Evolutionary conservation across 441 rosid species (phyloP), one percentile per base, ranked within the genome.

Genomic region (Flueggea neowawraea): DNA sequence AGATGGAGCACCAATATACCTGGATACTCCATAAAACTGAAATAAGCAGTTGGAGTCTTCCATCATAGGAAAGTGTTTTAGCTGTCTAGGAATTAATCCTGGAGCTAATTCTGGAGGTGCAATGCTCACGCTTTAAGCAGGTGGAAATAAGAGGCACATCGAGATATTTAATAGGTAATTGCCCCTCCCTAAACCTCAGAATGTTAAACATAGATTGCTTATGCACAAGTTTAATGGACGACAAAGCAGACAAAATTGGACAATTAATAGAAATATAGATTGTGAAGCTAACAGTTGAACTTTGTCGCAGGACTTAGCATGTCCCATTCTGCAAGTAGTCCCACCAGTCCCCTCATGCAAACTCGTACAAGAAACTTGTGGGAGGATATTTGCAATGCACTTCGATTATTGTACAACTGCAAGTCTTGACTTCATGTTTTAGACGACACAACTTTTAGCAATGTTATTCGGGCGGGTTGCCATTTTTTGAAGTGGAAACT

Each of bases 241-340:
- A 74, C 69, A 96, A 88, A 90, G 93, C 90, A 86, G 92, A 87
- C 81, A 84, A 79, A 84, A 78, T 80, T 85, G 82, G 96, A 82
- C 73, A 78, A 61, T 67, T 88, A 67, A 63, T 84, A 55, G 80
- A 80, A 67, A 16, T 66, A 64, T 75, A 70, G 79, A 74, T 72
- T 73, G 62, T 65, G 74, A 73, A 78, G 85, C 98, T 95, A 81
- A 90, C 87, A 80, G 48, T 77, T 82, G 80, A 78, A 83, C 82
- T 92, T 95, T 95, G 82, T 85, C 88, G 97, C 98, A 95, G 98
- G 99, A 92, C 74, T 80, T 98, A 31, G 91, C 84, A 60, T 87
- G 96, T 79, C 79, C 98, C 62, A 84, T 95, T 53, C 85, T 92
- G 63, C 89, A 75, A 82, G 96, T 65, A 49, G 87, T 95, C 62